A percentile compares a stretch with the other conserved stretches of the same genome.
phyloP scores from a whole-genome alignment of 768 basidiomycete genomes.

The Scleroderma bovista region DNA sequence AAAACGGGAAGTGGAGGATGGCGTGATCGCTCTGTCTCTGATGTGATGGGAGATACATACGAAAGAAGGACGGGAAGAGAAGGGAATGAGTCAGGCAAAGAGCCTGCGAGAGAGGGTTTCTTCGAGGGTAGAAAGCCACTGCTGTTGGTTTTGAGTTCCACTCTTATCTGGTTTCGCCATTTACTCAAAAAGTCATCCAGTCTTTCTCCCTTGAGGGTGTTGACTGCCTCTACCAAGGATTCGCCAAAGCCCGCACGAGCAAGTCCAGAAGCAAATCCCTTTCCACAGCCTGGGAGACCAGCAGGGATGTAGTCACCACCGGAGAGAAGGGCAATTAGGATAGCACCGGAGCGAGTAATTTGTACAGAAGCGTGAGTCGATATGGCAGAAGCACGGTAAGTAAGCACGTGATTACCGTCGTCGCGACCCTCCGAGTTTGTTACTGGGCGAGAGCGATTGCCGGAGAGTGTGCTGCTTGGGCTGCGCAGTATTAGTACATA shows the following conservation, averaged over 20 bases:
- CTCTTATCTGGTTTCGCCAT: conserved; percentile 59
- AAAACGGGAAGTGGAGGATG: conserved; percentile 30
- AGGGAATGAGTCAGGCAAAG: conserved; percentile 65
- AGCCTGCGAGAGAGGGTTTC: conserved; percentile 55
- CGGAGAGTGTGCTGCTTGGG: conserved; percentile 65
- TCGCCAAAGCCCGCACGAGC: conserved; percentile 81
- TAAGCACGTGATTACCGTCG: conserved; percentile 61
- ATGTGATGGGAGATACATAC: conserved; percentile 75
- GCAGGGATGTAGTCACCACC: conserved; percentile 87
- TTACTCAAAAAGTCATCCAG: conserved; percentile 49
- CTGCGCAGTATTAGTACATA: conserved; percentile 30
- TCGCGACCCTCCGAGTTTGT: conserved; percentile 64
- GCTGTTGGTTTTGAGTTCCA: conserved; percentile 67
- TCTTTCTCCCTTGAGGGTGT: conserved; percentile 36
- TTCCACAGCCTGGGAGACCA: conserved; percentile 63
- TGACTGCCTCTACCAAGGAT: conserved; percentile 54
- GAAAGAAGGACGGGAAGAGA: conserved; percentile 66
- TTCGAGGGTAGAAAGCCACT: conserved; percentile 60
- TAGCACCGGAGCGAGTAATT: conserved; percentile 60
- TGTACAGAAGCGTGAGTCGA: conserved; percentile 40
- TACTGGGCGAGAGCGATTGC: conserved; percentile 59
- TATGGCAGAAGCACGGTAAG: conserved; percentile 36
- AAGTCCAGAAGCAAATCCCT: conserved; percentile 67
- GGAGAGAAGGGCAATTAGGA: conserved; percentile 79
- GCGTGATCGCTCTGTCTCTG: conserved; percentile 41